These are phyloP conservation scores for Vitis hybrid DNA, from an alignment of 177 flowering plant species.

Conservation along the genomic window DNA sequence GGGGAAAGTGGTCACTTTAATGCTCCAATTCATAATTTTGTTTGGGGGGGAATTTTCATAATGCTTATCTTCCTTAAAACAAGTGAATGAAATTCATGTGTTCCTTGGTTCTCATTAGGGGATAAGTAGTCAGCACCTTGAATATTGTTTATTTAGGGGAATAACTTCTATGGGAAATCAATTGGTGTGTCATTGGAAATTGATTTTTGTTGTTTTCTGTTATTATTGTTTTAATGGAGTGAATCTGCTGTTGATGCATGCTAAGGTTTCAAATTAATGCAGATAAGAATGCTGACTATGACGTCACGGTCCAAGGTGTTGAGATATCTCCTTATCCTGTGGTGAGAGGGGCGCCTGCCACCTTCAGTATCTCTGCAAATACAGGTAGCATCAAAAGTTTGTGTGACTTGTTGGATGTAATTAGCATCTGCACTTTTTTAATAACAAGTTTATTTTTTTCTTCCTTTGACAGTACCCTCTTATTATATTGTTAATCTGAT, in stretches of 20 bases:
- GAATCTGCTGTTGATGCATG: constrained; percentile 1
- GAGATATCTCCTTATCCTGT: constrained; percentile 68
- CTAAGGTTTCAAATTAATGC: constrained; percentile 14
- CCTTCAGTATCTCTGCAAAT: constrained; percentile 61
- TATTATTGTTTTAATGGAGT: background rate
- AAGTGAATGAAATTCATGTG: no score
- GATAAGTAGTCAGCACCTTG: no score
- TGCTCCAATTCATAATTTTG: no score
- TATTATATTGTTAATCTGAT: background rate
- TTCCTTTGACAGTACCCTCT: background rate
- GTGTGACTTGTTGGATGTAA: background rate
- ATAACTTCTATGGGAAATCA: background rate
- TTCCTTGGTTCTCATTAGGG: no score
- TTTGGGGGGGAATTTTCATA: no score
- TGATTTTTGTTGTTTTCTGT: background rate
- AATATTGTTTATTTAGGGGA: background rate
- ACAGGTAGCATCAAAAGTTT: constrained; percentile 37
- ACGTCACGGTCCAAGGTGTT: constrained; percentile 61
- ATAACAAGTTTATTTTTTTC: background rate
- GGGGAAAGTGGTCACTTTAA: no score
- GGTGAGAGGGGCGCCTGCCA: constrained; percentile 49
- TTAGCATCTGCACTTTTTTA: background rate
- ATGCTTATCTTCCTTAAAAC: no score
- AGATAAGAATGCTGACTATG: constrained; percentile 59
- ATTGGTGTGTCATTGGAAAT: background rate